Percentiles rank a stretch among this genome's conserved stretches.
Evolutionary conservation across 1,284 basidiomycete genomes (phyloP).

Genomic region (Takashimella tepidaria): DNA sequence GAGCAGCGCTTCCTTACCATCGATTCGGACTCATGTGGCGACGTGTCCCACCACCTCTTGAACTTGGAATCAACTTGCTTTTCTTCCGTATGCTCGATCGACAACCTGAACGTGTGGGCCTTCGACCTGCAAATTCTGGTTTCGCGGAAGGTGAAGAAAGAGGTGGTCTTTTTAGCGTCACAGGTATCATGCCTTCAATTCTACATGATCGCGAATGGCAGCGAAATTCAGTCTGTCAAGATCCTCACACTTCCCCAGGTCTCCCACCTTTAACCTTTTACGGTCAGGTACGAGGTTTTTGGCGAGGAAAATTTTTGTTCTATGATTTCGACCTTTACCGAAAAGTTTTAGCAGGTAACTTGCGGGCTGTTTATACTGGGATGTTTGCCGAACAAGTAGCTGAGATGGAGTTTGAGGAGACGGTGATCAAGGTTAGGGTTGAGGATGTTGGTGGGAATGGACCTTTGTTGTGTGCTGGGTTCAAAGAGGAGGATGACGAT

Average conservation of each 20-base stretch:
- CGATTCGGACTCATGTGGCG: slow-evolving; percentile 42
- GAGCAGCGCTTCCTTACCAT: slow-evolving; percentile 32
- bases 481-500: slow-evolving; percentile 31
- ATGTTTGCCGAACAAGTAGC: slow-evolving; percentile 40
- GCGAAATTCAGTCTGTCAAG: slow-evolving; percentile 47
- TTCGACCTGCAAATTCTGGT: slow-evolving; percentile 22
- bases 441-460: slow-evolving; percentile 45
- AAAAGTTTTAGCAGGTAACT: slow-evolving; percentile 50
- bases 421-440: slow-evolving; percentile 37
- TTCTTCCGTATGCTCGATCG: slow-evolving; percentile 39
- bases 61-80: slow-evolving; percentile 29
- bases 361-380: slow-evolving; percentile 46
- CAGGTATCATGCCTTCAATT: slow-evolving; percentile 33
- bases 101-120: slow-evolving; percentile 31
- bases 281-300: slow-evolving; percentile 49
- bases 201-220: slow-evolving; percentile 48
- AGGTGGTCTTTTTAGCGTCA: slow-evolving; percentile 22
- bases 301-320: slow-evolving; percentile 53
- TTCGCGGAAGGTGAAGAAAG: slow-evolving; percentile 13
- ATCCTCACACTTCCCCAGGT: slow-evolving; percentile 47
- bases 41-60: slow-evolving; percentile 35
- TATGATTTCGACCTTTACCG: slow-evolving; percentile 54
- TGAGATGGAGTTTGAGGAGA: slow-evolving; percentile 43
- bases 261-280: slow-evolving; percentile 46
- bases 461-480: slow-evolving; percentile 36